Percentiles rank a stretch among this genome's conserved stretches.
Evolutionary conservation across 2,329 filamentous ascomycete species (phyloP).

Genomic region (Plenodomus tracheiphilus): DNA sequence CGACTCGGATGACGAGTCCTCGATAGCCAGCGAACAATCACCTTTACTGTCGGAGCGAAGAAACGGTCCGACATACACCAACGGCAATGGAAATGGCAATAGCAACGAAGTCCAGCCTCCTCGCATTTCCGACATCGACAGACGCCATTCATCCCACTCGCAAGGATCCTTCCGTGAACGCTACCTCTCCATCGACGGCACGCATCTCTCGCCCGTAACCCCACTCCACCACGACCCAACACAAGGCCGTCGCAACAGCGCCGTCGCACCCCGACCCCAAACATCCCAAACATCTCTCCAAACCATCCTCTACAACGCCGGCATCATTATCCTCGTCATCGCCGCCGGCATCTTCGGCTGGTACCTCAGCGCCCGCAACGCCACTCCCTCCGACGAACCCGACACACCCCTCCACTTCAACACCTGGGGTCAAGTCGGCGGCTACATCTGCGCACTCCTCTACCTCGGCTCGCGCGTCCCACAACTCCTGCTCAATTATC

Average conservation of each 20-base stretch:
- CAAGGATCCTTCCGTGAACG: conserved; percentile 48
- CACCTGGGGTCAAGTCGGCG: conserved; percentile 83
- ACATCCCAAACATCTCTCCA: conserved; percentile 53
- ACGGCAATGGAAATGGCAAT: conserved; percentile 27
- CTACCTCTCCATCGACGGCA: conserved; percentile 62
- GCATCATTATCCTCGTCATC: conserved; percentile 79
- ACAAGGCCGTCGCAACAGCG: conserved; percentile 27
- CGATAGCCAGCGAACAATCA: conserved; percentile 40
- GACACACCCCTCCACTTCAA: conserved; percentile 66
- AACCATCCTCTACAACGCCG: conserved; percentile 70
- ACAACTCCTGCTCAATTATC: conserved; percentile 89
- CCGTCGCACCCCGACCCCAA: conserved; percentile 49
- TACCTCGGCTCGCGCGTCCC: conserved; percentile 90
- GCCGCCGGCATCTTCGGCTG: conserved; percentile 82
- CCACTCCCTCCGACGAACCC: conserved; percentile 40
- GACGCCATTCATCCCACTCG: conserved; percentile 37
- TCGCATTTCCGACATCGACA: conserved; percentile 42
- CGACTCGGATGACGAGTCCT: conserved; percentile 23
- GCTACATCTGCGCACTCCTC: conserved; percentile 85
- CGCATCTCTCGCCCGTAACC: conserved; percentile 78
- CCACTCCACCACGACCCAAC: conserved; percentile 62
- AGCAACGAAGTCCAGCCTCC: conserved; percentile 26
- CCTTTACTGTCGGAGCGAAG: conserved; percentile 37
- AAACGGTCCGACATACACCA: conserved; percentile 23
- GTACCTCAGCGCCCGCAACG: conserved; percentile 63